Conservation (phyloP, 768 basidiomycete species). For the Pleurotus pulmonarius region DNA sequence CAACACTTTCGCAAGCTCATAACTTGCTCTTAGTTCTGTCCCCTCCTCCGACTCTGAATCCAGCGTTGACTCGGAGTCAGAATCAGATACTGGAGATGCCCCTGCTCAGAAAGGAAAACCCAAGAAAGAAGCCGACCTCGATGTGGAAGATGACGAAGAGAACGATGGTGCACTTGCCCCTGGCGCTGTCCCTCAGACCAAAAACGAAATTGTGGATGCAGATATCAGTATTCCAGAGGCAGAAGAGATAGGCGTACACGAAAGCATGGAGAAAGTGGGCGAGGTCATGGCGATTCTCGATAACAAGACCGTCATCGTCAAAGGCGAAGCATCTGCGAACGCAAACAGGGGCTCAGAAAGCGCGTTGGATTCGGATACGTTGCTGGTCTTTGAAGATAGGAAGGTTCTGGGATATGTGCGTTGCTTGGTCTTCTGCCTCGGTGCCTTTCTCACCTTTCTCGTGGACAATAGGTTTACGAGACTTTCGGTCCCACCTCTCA, state of each 20-base stretch:
- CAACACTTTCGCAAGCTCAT: neutral
- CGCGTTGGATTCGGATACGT: conserved; percentile 83
- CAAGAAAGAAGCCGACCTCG: conserved; percentile 12
- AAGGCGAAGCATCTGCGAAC: conserved; percentile 46
- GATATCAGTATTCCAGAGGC: conserved; percentile 62
- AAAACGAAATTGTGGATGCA: conserved; percentile 63
- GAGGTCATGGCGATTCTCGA: conserved; percentile 74
- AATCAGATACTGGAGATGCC: conserved; percentile 17
- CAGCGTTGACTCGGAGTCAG: conserved; percentile 36
- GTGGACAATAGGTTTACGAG: conserved; percentile 70
- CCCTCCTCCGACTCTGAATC: conserved; percentile 34
- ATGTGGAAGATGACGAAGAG: conserved; percentile 55
- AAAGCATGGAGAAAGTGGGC: conserved; percentile 70
- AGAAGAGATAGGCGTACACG: conserved; percentile 57
- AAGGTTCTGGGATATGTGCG: conserved; percentile 88
- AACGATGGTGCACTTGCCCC: conserved; percentile 32
- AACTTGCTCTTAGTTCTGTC: neutral
- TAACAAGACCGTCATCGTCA: conserved; percentile 63
- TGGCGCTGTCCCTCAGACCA: conserved; percentile 52
- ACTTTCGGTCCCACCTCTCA: conserved; percentile 93
- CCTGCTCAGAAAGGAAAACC: neutral
- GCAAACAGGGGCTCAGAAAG: conserved; percentile 47
- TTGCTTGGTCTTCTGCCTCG: conserved; percentile 11
- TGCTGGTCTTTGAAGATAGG: conserved; percentile 87
- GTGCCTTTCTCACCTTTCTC: conserved; percentile 11